phyloP scores from a whole-genome alignment of 805 yeast species.

The Wickerhamiella dianesei region DNA sequence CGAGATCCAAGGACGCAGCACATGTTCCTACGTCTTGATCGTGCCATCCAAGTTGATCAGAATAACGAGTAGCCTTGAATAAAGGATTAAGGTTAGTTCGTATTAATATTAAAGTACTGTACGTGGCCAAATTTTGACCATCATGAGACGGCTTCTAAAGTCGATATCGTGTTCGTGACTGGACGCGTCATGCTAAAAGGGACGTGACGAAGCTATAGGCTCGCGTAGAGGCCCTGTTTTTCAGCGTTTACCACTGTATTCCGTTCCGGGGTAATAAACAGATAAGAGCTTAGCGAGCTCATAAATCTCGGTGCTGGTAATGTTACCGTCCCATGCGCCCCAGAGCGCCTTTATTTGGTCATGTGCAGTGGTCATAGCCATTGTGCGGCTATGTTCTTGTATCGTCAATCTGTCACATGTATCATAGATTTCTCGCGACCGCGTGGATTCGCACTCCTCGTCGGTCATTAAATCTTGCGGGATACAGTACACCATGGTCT shows the following conservation, averaged over 20 bases:
- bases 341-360: constrained; percentile 4
- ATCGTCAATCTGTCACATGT: constrained; percentile 10
- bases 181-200: no score
- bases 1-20: no score
- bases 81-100: no score
- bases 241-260: not conserved
- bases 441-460: constrained; percentile 1
- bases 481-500: not conserved
- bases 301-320: not conserved
- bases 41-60: no score
- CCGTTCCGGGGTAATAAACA: not conserved
- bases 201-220: no score
- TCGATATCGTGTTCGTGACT: not conserved
- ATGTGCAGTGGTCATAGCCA: constrained; percentile 4
- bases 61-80: no score
- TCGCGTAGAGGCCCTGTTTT: no score
- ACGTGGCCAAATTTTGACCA: no score
- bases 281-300: not conserved
- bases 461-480: not conserved
- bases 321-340: not conserved
- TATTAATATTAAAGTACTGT: no score
- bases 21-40: no score
- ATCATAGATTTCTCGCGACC: constrained; percentile 3
- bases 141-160: no score
- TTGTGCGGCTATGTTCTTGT: constrained; percentile 9